Conservation (phyloP, 208 protist species). For the Trypanosoma scelopori region DNA sequence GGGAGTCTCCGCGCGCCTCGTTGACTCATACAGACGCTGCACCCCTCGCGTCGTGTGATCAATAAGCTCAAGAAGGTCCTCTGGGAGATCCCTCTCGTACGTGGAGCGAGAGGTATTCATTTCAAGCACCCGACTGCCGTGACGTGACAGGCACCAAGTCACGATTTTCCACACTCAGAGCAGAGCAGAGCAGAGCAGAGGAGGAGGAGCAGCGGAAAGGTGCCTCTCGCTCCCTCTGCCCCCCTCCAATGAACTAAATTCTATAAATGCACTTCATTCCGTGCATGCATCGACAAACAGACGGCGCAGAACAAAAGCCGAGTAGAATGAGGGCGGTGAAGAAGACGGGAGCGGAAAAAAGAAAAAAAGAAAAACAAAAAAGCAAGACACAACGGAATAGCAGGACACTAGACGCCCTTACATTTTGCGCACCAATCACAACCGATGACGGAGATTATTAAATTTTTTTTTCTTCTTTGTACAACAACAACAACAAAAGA, state of each 20-base stretch:
- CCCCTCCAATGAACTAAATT: constrained; percentile 2
- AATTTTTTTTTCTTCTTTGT: no score
- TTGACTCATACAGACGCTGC: constrained; percentile 55
- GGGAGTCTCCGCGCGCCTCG: not conserved
- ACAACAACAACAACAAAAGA: constrained; percentile 26
- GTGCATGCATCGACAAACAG: no score
- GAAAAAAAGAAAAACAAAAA: not conserved
- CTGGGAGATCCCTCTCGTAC: constrained; percentile 35
- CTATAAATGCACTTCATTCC: constrained; percentile 2
- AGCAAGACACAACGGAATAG: not conserved
- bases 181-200: no score
- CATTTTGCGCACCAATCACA: no score
- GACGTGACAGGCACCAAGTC: not conserved
- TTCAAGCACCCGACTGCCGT: not conserved
- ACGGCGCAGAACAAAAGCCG: no score
- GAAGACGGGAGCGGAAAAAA: not conserved
- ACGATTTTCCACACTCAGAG: not conserved
- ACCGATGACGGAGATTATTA: no score
- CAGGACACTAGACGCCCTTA: not conserved
- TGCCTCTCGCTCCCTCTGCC: no score
- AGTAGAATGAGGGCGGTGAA: not conserved
- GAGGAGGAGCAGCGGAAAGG: no score
- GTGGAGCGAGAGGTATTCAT: constrained; percentile 8
- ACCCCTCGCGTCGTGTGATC: constrained; percentile 69
- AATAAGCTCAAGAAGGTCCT: constrained; percentile 51